Evolutionary conservation across 2,329 filamentous ascomycete species (phyloP), one percentile per base, ranked within the genome.

Genomic region (Exserohilum turcica): DNA sequence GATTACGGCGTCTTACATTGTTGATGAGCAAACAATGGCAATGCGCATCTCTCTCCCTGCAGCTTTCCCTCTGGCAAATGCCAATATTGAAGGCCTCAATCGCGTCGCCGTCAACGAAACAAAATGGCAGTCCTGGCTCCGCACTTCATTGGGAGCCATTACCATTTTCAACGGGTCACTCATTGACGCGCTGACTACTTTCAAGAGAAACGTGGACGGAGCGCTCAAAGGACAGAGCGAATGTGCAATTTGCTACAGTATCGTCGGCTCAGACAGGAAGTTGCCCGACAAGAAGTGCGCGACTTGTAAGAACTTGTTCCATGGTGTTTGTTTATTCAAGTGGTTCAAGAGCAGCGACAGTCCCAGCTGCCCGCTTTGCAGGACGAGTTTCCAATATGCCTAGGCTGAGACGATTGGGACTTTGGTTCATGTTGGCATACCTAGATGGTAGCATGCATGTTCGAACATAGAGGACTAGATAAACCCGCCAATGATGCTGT

Each of bases 301-400:
- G 40, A 97, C 93, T 1, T 99, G 94, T 82, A 93, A 92, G 80
- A 93, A 99, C 76, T 79, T 90, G 47, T 99, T 97, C 80, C 94
- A 99, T 76, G 84, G 88, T 1, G 84, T 85, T 2, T 99, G 94
- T 77, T 76, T 99, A 76, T 96, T 91, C 79, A 92, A 93, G 77
- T 99, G 94, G 94, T 97, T 99, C 80, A 90, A 91, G 81, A 93
- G 84, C 65, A 96, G 92, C 72, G 95, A 91, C 74, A 88, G 91
- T 68, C 94, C 90, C 67, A 93, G 89, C 43, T 99, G 94, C 75
- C 94, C 94, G 42, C 79, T 99, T 60, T 99, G 94, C 76, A 83
- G 94, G 65, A 96, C 95, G 72, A 87, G 89, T 18, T 97, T 97
- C 73, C 83, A 83, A 60, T 86, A 85, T 74, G 80, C 79, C 8